Percentiles rank a stretch among this genome's conserved stretches.
Conservation (phyloP, 1,284 basidiomycete genomes). For the Leucocoprinus gongylophorus region DNA sequence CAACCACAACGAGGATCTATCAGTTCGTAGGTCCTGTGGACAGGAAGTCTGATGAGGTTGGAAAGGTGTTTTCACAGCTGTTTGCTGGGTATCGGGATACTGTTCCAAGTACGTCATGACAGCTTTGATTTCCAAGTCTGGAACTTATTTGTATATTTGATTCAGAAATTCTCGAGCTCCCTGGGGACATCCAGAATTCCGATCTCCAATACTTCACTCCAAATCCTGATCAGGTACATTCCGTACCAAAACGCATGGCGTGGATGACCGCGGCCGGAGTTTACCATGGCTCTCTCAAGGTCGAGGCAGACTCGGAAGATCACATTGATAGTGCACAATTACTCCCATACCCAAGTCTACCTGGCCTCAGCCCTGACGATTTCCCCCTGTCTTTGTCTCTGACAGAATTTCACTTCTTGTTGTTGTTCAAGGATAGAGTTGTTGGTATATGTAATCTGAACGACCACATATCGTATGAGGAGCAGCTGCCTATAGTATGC, state of each 20-base stretch:
- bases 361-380: conserved; percentile 26
- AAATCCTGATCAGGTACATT: conserved; percentile 61
- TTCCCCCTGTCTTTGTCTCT: conserved; percentile 71
- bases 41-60: conserved; percentile 62
- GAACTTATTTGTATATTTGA: conserved; percentile 17
- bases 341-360: conserved; percentile 52
- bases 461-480: conserved; percentile 81
- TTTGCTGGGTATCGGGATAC: conserved; percentile 70
- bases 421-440: conserved; percentile 80
- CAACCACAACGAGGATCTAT: conserved; percentile 86
- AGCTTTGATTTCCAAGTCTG: conserved; percentile 1
- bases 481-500: conserved; percentile 71
- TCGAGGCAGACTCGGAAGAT: conserved; percentile 61
- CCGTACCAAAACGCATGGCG: conserved; percentile 63
- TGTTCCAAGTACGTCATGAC: conserved; percentile 62
- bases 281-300: conserved; percentile 75
- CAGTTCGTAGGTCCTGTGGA: conserved; percentile 77
- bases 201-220: conserved; percentile 74
- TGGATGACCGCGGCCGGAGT: conserved; percentile 90
- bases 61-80: conserved; percentile 68
- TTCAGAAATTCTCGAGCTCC: conserved; percentile 80
- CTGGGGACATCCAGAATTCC: conserved; percentile 66
- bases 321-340: conserved; percentile 73
- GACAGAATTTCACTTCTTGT: conserved; percentile 89
- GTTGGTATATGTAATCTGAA: conserved; percentile 77